Evolutionary conservation across 108 stramenopile species (phyloP).

Genomic region (Stephanodiscus minutulus): DNA sequence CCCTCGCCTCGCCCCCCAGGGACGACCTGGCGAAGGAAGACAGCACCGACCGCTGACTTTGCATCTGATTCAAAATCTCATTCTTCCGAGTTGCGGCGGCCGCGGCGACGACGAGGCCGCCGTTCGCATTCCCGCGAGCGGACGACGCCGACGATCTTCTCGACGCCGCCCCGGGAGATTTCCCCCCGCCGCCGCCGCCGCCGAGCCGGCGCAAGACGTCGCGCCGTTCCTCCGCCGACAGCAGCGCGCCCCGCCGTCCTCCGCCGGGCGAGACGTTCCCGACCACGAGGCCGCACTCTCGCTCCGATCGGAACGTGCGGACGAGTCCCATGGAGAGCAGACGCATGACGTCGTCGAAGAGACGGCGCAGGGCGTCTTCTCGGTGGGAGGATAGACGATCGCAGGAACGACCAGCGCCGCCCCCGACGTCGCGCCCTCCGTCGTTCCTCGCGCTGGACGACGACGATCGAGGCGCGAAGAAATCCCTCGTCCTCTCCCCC

Average conservation of each 20-base stretch:
- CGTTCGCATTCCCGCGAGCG: neutral
- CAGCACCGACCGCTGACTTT: conserved; percentile 68
- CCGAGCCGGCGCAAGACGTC: conserved; percentile 62
- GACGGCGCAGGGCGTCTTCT: conserved; percentile 14
- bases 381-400: conserved; percentile 8
- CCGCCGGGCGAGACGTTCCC: conserved; percentile 46
- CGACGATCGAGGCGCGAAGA: conserved; percentile 27
- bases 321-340: conserved; percentile 70
- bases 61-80: conserved; percentile 80
- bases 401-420: neutral
- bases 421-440: neutral
- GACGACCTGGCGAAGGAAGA: conserved; percentile 13
- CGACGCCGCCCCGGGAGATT: conserved; percentile 14
- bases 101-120: neutral
- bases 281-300: conserved; percentile 77
- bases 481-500: neutral
- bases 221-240: conserved; percentile 63
- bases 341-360: conserved; percentile 54
- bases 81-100: conserved; percentile 31
- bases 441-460: neutral
- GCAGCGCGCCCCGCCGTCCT: conserved; percentile 41
- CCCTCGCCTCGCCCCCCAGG: conserved; percentile 1
- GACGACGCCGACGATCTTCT: neutral
- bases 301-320: conserved; percentile 69
- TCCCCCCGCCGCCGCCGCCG: conserved; percentile 30